Evolutionary conservation across 2,329 filamentous ascomycete genomes (phyloP), one percentile per base, ranked within the genome.

Genomic region (Hymenotorrendiella dingleyae): DNA sequence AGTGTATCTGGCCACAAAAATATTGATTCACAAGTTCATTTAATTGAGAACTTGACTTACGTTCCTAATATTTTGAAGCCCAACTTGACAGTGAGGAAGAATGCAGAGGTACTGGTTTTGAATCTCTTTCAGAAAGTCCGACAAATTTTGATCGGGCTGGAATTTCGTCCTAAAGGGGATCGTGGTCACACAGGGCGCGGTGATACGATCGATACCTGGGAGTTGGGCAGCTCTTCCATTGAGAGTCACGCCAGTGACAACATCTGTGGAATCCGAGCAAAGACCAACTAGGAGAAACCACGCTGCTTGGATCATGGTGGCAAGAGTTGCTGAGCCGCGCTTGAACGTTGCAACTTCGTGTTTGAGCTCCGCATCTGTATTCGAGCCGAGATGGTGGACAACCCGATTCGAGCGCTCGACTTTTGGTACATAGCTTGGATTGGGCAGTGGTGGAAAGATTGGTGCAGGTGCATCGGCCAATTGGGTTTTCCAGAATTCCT

Each of bases 21-120:
- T n/a, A n/a, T n/a, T n/a, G n/a, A n/a, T n/a, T n/a, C n/a, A n/a
- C n/a, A n/a, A n/a, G n/a, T n/a, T n/a, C n/a, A n/a, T n/a, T n/a
- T n/a, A n/a, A n/a, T n/a, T n/a, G n/a, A n/a, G n/a, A n/a, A n/a
- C n/a, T n/a, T n/a, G n/a, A n/a, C n/a, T n/a, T n/a, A n/a, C n/a
- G n/a, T n/a, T n/a, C n/a, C n/a, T n/a, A n/a, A n/a, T n/a, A n/a
- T n/a, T n/a, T n/a, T 36, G 33, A 23, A 49, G 45, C 5, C 48
- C 48, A 5, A 36, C 34, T 23, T 49, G 40, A 28, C 49, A 36
- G 26, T 43, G 45, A n/a, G 39, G 68, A 12, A 74, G 71, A 49
- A 71, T 68, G 6, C 67, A 59, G 0, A 70, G 62, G 1, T 67
- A 68, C 30, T 67, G 61, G 22, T 67, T 58, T 22, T 76, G 71